These are phyloP conservation scores for Ilex paraguariensis DNA, from an alignment of 305 asterid genomes.

Conservation along the genomic window DNA sequence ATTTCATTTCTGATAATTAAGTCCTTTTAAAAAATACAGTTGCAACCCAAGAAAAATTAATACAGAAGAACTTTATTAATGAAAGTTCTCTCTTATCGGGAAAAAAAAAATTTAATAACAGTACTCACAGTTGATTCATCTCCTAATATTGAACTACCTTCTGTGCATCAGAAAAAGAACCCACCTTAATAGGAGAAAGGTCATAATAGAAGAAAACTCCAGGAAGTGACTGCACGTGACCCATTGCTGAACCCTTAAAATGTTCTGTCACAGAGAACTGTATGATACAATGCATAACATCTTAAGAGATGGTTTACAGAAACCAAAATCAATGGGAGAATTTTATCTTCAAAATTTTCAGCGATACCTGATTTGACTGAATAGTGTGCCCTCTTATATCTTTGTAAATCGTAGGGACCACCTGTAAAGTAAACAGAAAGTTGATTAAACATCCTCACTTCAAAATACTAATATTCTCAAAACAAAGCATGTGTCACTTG, in stretches of 20 bases:
- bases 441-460: no score
- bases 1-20: no score
- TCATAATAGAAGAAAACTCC: slow-evolving; percentile 96
- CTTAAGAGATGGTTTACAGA: background rate
- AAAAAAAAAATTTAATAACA: background rate
- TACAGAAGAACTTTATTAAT: no score
- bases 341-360: slow-evolving; percentile 10
- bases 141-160: background rate
- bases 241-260: slow-evolving; percentile 62
- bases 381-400: slow-evolving; percentile 65
- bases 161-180: slow-evolving; percentile 6
- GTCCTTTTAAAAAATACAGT: no score
- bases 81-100: no score
- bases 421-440: slow-evolving; percentile 42
- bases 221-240: slow-evolving; percentile 54
- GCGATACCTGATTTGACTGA: slow-evolving; percentile 82
- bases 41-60: no score
- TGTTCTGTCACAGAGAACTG: slow-evolving; percentile 98
- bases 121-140: background rate
- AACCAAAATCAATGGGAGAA: background rate
- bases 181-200: slow-evolving; percentile 92
- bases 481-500: no score
- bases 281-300: slow-evolving; percentile 14
- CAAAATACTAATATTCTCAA: no score
- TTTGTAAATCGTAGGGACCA: slow-evolving; percentile 87